Conservation (phyloP, 805 yeast genomes). For the Cyberlindnera samutprakarnensis region DNA sequence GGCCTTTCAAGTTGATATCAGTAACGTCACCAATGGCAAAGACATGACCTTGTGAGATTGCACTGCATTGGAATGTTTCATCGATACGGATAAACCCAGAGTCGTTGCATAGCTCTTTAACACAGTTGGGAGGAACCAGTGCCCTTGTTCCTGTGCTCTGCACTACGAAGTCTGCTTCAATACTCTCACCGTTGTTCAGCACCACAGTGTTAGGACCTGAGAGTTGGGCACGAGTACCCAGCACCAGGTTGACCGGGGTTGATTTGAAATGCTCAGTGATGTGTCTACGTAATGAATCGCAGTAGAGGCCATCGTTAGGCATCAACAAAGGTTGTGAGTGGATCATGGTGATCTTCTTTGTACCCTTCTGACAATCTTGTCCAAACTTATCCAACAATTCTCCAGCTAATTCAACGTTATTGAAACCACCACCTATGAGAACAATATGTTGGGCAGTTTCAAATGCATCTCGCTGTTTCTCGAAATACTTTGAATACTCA, state of each 20-base stretch:
- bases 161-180: slow-evolving; percentile 5
- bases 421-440: slow-evolving; percentile 25
- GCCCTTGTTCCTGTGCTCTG: slow-evolving; percentile 6
- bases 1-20: slow-evolving; percentile 16
- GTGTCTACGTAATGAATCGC: slow-evolving; percentile 5
- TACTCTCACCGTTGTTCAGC: slow-evolving; percentile 1
- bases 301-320: slow-evolving; percentile 8
- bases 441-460: slow-evolving; percentile 19
- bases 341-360: slow-evolving; percentile 19
- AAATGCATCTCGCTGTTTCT: slow-evolving; percentile 9
- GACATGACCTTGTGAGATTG: slow-evolving; percentile 9
- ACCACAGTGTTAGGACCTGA: slow-evolving; percentile 3
- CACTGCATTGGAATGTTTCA: slow-evolving; percentile 6
- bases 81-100: slow-evolving; percentile 7
- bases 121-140: slow-evolving; percentile 6
- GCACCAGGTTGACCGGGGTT: slow-evolving; percentile 6
- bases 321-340: slow-evolving; percentile 16
- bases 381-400: slow-evolving; percentile 18
- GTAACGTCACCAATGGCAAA: slow-evolving; percentile 28
- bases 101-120: slow-evolving; percentile 1
- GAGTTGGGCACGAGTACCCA: slow-evolving; percentile 5
- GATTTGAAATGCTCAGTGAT: slow-evolving; percentile 7
- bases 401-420: slow-evolving; percentile 24
- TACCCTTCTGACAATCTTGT: slow-evolving; percentile 8
- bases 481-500: slow-evolving; percentile 10